Percentiles rank a stretch among this genome's conserved stretches.
Conservation (phyloP, 2,329 filamentous ascomycete species). For the Fusarium chaquense region DNA sequence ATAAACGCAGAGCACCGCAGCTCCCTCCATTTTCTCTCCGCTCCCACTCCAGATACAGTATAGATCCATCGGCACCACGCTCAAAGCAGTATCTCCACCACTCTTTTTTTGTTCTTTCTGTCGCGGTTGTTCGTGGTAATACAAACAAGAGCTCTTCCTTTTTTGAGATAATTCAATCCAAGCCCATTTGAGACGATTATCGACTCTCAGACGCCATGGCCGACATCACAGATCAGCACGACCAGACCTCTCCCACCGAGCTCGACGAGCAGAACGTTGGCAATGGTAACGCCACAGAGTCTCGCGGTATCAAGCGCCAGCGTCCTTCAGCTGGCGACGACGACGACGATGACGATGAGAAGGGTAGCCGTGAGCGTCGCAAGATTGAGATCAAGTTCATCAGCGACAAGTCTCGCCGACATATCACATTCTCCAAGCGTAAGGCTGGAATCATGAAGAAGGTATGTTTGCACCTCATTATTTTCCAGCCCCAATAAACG, state of each 20-base stretch:
- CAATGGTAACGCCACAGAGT: constrained; percentile 79
- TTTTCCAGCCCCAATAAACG: not conserved
- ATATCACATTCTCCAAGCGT: constrained; percentile 99
- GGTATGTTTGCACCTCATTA: constrained; percentile 67
- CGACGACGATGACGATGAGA: constrained; percentile 97
- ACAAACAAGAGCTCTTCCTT: constrained; percentile 49
- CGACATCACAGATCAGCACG: constrained; percentile 83
- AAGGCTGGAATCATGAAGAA: constrained; percentile 99
- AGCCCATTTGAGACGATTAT: constrained; percentile 40
- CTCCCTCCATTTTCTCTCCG: constrained; percentile 57
- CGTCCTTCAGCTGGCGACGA: constrained; percentile 88
- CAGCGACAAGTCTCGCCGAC: constrained; percentile 98
- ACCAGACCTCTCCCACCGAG: constrained; percentile 79
- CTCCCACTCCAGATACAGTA: constrained; percentile 73
- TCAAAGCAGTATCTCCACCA: constrained; percentile 74
- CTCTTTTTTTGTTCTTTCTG: constrained; percentile 62
- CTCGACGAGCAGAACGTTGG: constrained; percentile 80
- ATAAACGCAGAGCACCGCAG: constrained; percentile 59
- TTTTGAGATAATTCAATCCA: constrained; percentile 44
- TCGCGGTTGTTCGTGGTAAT: constrained; percentile 53
- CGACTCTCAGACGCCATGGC: constrained; percentile 66
- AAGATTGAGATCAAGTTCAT: constrained; percentile 99
- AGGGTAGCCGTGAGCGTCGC: constrained; percentile 95
- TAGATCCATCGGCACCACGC: constrained; percentile 74
- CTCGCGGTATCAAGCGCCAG: constrained; percentile 88